Base-by-base conservation (phyloP, 2,329 filamentous ascomycete species). In the Davidsoniella eucalypti region DNA sequence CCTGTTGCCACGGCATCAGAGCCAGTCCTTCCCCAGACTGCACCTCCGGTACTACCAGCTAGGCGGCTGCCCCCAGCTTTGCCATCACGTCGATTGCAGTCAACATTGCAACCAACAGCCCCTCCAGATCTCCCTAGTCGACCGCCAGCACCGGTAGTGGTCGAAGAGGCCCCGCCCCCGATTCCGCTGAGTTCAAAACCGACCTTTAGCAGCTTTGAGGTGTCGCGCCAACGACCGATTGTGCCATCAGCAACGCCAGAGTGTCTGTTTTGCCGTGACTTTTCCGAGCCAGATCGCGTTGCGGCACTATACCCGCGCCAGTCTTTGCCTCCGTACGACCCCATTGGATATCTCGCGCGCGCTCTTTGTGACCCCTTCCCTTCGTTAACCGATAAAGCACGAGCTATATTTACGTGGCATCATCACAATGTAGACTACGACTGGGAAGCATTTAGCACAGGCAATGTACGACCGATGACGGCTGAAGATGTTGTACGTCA, bases 351-450 rank as follows among this genome's bases (percentile, higher is more conserved):
- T 67, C 72, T 98, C 21, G 87, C 88, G 0, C 73, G 76, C 63
- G 76, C 84, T 47, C 74, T 96, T 17, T 94, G 87, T 52, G 70
- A 73, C 3, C 82, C 84, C 0, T 95, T 96, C 60, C 66, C 78
- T 1, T 94, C 86, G 0, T 67, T 70, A 1, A 94, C 90, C 0
- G 90, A 96, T 64, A 95, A 95, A 67, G 90, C 92, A 2, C 76
- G 92, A 25, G 87, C 80, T 2, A 85, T 98, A 53, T 96, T 96
- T 61, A 86, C 84, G 1, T 98, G 92, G 92, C 78, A 88, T 39
- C 90, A 96, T 64, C 81, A 96, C 64, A 96, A 96, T 58, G 80
- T 98, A 52, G 73, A 72, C 44, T 98, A 96, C 62, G 86, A 96
- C 61, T 78, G 79, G 0, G 72, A 76, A 23, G 75, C 80, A 21